Base-by-base conservation (phyloP, 139 green algal genomes). In the Eudorina sp. region DNA sequence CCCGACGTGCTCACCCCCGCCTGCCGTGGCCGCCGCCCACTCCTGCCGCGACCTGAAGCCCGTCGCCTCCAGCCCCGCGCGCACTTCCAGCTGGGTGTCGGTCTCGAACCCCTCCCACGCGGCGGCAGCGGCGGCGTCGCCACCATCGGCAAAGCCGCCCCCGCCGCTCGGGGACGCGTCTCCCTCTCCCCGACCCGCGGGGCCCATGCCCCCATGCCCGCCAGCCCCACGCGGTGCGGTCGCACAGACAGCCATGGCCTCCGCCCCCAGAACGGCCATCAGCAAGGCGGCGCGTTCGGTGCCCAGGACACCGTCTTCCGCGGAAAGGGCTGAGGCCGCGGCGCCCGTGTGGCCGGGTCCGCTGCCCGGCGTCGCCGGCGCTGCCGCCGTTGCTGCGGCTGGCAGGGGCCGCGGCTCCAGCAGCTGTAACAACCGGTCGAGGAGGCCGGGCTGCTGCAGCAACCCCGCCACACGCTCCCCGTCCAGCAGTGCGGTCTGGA, bases 401-500 rank as follows among this genome's bases (percentile, higher is more conserved):
- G 11, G 25, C 27, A 31, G 45, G 13, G 45, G 40, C 43, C 25
- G 73, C 13, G 19, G 7, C 16, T 83, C 48, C 18, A 89, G 83
- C 36, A 90, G 3, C 23, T 81, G 40, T 43, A 92, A 31, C 77
- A 92, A 64, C 16, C 53, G 53, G 34, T n/a, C 66, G 43, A 88
- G 43, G 25, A 84, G 34, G 34, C 73, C 64, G 3, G 81, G 84
- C 27, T 79, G 64, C 0, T 41, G 31, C 48, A 93, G 69, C 25
- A 86, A 38, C 9, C n/a, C 25, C 7, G 31, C 70, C 16, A 83
- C 70, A 13, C 55, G 27, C 25, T 89, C 84, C 34, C 87, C 62
- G 43, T 92, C 88, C 13, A 89, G 82, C n/a, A 82, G 53, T 16
- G 75, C 66, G 4, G 45, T 85, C 68, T 93, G 88, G 8, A 93